Percentiles rank a stretch among this genome's conserved stretches.
Conservation (phyloP, 1,139 yeast species). For the Spencermartinsiella ligniputridi region DNA sequence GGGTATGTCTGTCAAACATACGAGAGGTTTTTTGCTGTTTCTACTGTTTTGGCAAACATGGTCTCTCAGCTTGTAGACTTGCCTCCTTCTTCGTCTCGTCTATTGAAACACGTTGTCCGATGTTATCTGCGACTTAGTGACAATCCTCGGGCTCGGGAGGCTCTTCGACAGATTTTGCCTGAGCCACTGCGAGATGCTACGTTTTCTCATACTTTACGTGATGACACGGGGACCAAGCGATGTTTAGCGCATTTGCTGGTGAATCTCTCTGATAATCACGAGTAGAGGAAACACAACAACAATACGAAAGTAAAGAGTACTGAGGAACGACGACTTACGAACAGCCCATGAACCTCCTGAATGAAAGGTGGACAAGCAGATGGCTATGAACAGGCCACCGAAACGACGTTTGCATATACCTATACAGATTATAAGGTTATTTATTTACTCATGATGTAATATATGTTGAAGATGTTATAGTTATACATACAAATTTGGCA, state of each 20-base stretch:
- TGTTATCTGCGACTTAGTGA: constrained; percentile 90
- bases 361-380: no score
- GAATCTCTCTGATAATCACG: constrained; percentile 47
- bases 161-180: constrained; percentile 79
- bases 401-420: neutral
- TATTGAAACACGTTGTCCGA: constrained; percentile 88
- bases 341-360: no score
- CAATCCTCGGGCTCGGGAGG: constrained; percentile 84
- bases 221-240: constrained; percentile 83
- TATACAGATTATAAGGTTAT: neutral
- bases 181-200: constrained; percentile 90
- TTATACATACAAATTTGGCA: neutral
- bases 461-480: no score
- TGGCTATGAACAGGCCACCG: no score
- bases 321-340: no score
- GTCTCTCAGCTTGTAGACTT: constrained; percentile 72
- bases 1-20: constrained; percentile 91
- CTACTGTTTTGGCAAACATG: constrained; percentile 83
- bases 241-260: constrained; percentile 80
- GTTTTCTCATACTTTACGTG: constrained; percentile 70
- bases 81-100: constrained; percentile 68
- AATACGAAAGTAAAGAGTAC: no score
- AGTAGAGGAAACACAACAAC: no score
- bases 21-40: constrained; percentile 92
- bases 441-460: neutral